phyloP scores from a whole-genome alignment of 1,139 yeast species.

The Diutina pseudorugosa region DNA sequence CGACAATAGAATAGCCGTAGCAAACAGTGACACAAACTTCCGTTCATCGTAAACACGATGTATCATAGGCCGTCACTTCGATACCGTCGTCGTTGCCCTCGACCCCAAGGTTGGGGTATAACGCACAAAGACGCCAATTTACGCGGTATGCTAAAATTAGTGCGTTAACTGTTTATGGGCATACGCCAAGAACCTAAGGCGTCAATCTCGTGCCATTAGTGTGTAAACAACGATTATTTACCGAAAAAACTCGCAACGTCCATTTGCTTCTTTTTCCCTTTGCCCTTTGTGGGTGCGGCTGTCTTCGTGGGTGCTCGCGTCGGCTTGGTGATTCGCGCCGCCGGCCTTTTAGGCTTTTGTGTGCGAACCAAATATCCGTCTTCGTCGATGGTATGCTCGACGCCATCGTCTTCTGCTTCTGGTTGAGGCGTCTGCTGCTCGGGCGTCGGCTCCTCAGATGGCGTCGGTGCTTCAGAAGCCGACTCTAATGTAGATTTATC shows the following conservation, averaged over 20 bases:
- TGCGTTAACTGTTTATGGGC: background rate
- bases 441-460: too few species aligned
- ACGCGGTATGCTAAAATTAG: background rate
- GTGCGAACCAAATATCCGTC: constrained; percentile 1
- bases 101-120: background rate
- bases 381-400: background rate
- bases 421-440: background rate
- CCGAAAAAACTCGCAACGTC: constrained; percentile 2
- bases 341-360: background rate
- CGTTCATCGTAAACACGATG: background rate
- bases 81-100: background rate
- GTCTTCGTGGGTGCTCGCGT: background rate
- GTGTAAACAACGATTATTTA: background rate
- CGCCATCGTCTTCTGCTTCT: background rate
- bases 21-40: background rate
- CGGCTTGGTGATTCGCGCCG: background rate
- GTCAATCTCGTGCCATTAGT: too few species aligned
- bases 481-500: background rate
- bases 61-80: too few species aligned
- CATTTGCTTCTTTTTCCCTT: background rate
- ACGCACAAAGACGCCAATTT: background rate
- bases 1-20: background rate
- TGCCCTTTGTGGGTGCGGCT: background rate
- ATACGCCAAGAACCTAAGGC: background rate
- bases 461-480: too few species aligned